Conservation (phyloP, 2,329 filamentous ascomycete genomes). For the Cladosporium sp. region DNA sequence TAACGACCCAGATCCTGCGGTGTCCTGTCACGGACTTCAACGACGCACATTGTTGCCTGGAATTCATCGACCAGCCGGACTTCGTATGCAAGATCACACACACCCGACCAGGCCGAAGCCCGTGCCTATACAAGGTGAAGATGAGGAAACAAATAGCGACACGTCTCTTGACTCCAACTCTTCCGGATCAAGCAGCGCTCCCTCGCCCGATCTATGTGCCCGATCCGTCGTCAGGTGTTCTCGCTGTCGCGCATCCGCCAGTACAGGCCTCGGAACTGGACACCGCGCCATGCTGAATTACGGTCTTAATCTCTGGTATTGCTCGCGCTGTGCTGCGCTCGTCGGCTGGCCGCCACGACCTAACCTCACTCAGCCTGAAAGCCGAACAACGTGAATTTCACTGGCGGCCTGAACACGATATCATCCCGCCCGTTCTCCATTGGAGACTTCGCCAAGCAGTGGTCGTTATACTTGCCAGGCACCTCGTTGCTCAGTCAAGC, state of each 20-base stretch:
- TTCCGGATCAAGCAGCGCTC: not conserved
- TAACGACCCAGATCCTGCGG: too few relatives aligned
- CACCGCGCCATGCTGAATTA: not conserved
- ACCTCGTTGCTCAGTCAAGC: too few relatives aligned
- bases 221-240: not conserved
- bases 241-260: not conserved
- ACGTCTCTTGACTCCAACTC: not conserved
- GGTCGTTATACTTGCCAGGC: too few relatives aligned
- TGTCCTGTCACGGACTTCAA: too few relatives aligned
- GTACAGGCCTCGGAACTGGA: not conserved
- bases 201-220: not conserved
- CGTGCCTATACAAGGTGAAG: not conserved
- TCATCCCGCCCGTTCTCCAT: too few relatives aligned
- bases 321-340: not conserved
- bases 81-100: too few relatives aligned
- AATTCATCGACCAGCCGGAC: too few relatives aligned
- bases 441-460: too few relatives aligned
- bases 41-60: too few relatives aligned
- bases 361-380: not conserved
- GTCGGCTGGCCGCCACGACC: not conserved
- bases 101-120: not conserved
- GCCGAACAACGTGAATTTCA: too few relatives aligned
- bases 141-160: not conserved
- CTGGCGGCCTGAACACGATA: too few relatives aligned
- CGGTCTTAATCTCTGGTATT: not conserved